A percentile compares a stretch with the other conserved stretches of the same genome.
Evolutionary conservation across 2,329 filamentous ascomycete genomes (phyloP).

Genomic region (Pezizomycotina sp.): DNA sequence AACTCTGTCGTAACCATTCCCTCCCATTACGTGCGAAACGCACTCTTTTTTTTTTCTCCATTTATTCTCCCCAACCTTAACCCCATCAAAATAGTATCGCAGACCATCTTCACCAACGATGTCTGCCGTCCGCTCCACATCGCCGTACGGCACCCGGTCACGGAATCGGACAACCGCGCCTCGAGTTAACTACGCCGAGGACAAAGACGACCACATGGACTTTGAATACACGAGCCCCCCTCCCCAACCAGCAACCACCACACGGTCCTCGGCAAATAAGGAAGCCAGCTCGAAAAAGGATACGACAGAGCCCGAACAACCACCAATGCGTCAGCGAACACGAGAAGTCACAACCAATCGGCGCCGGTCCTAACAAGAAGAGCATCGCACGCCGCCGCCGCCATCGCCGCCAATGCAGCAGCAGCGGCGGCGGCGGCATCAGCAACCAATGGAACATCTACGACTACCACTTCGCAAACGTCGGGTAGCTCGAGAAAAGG

Average conservation of each 20-base stretch:
- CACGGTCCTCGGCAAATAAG: conserved; percentile 23
- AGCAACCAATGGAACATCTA: too few relatives aligned
- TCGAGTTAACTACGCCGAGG: conserved; percentile 89
- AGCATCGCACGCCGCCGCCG: conserved; percentile 29
- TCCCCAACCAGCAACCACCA: conserved; percentile 35
- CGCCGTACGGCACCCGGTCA: conserved; percentile 80
- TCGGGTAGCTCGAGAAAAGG: conserved; percentile 16
- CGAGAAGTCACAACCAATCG: conserved; percentile 20
- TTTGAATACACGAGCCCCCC: conserved; percentile 47
- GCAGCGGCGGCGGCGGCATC: too few relatives aligned
- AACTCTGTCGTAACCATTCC: conserved; percentile 11
- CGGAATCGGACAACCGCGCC: conserved; percentile 67
- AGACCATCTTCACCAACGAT: conserved; percentile 14
- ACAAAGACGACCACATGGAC: conserved; percentile 78
- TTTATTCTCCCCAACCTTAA: conserved; percentile 1
- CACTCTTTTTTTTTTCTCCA: neutral
- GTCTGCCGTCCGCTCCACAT: conserved; percentile 37
- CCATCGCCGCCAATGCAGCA: conserved; percentile 22
- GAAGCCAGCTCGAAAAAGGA: conserved; percentile 42
- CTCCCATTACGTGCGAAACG: neutral
- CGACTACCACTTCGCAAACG: too few relatives aligned
- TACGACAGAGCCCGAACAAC: conserved; percentile 35
- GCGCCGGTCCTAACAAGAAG: conserved; percentile 8
- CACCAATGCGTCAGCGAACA: conserved; percentile 27
- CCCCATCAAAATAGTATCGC: conserved; percentile 1